phyloP scores from a whole-genome alignment of 768 basidiomycete genomes.

The Rhizopogon vulgaris region DNA sequence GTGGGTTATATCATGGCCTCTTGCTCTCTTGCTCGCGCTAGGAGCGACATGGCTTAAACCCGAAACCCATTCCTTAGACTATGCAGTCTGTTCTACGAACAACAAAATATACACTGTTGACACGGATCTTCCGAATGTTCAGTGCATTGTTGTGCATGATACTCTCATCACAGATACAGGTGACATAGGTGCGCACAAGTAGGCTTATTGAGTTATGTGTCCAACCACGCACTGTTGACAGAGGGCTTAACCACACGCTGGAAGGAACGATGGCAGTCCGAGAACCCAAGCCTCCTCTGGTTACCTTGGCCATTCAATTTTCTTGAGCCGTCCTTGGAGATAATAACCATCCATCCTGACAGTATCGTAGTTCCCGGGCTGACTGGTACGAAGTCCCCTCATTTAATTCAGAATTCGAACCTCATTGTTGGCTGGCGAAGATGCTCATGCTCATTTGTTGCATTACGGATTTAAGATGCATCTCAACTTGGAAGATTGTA shows the following conservation, averaged over 20 bases:
- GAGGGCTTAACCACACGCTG: conserved; percentile 21
- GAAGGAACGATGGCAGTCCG: conserved; percentile 3
- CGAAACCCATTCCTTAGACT: conserved; percentile 21
- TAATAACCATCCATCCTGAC: conserved; percentile 22
- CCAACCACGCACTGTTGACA: conserved; percentile 9
- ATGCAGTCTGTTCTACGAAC: conserved; percentile 52
- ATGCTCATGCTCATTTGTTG: conserved; percentile 77
- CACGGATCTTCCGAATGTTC: conserved; percentile 38
- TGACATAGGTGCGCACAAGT: conserved; percentile 33
- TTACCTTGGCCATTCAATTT: conserved; percentile 19
- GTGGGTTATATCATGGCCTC: not conserved
- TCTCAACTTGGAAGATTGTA: conserved; percentile 54
- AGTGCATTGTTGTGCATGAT: conserved; percentile 55
- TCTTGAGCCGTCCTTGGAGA: conserved; percentile 13
- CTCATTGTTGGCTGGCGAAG: conserved; percentile 27
- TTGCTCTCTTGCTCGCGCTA: not conserved
- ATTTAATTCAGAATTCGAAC: not conserved
- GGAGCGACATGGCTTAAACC: not conserved
- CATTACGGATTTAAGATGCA: conserved; percentile 62
- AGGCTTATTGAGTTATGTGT: not conserved
- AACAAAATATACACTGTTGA: conserved; percentile 69
- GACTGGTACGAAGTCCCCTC: conserved; percentile 39
- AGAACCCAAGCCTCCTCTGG: conserved; percentile 5
- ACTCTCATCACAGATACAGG: conserved; percentile 45
- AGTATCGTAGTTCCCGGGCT: conserved; percentile 68